Evolutionary conservation across 495 filamentous ascomycete species (phyloP).

Genomic region (Lichina pygmaea): DNA sequence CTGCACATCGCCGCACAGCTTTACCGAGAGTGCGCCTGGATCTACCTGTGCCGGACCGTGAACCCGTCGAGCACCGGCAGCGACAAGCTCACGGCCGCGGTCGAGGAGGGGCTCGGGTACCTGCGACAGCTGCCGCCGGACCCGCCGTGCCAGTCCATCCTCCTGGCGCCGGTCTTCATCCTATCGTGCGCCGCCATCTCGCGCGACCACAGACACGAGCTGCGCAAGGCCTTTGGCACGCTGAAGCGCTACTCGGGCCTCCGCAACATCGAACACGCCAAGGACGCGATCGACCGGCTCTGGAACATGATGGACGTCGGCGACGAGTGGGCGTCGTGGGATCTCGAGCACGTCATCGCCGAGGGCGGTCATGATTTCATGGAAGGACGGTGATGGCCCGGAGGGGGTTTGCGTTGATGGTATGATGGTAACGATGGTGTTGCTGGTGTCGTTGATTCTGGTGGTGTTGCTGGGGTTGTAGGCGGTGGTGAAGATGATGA

Average conservation of each 20-base stretch:
- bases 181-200: constrained; percentile 71
- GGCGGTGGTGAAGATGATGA: too few species aligned
- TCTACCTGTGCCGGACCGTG: constrained; percentile 70
- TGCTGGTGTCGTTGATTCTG: too few species aligned
- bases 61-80: constrained; percentile 41
- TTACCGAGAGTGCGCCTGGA: constrained; percentile 76
- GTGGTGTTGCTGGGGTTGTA: too few species aligned
- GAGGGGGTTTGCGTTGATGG: too few species aligned
- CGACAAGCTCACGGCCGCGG: constrained; percentile 36
- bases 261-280: constrained; percentile 52
- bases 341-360: constrained; percentile 66
- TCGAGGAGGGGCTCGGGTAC: constrained; percentile 50
- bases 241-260: constrained; percentile 56
- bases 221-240: constrained; percentile 37
- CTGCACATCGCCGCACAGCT: constrained; percentile 55
- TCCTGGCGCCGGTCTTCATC: constrained; percentile 71
- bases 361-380: constrained; percentile 63
- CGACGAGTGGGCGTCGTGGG: constrained; percentile 31
- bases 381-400: constrained; percentile 4
- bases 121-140: constrained; percentile 32
- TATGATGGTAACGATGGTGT: too few species aligned
- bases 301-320: constrained; percentile 60
- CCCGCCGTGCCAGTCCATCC: constrained; percentile 41
- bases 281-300: constrained; percentile 47
- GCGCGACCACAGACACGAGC: constrained; percentile 35